A percentile compares a stretch with the other conserved stretches of the same genome.
phyloP scores from a whole-genome alignment of 1,284 basidiomycete species.

The Leccinum solheimii region DNA sequence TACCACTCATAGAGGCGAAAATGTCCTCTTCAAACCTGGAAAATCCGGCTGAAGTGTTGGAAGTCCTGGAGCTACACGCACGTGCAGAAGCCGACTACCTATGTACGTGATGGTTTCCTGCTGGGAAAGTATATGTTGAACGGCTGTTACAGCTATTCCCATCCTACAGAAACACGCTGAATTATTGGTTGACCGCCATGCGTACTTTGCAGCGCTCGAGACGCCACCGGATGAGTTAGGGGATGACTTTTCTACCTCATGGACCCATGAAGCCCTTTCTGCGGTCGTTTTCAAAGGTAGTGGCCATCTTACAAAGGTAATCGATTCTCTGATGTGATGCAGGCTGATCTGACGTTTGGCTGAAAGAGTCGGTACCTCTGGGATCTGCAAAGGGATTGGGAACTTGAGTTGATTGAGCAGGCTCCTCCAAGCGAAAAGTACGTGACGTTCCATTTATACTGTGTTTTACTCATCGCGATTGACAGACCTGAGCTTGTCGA shows the following conservation, averaged over 20 bases:
- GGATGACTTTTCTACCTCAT: slow-evolving; percentile 56
- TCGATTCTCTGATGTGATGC: slow-evolving; percentile 10
- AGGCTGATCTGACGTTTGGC: slow-evolving; percentile 17
- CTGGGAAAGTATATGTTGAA: slow-evolving; percentile 9
- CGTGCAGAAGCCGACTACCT: slow-evolving; percentile 79
- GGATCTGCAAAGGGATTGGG: slow-evolving; percentile 76
- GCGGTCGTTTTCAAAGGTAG: slow-evolving; percentile 59
- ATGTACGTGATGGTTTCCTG: slow-evolving; percentile 53
- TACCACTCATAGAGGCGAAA: slow-evolving; percentile 59
- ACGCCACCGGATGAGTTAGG: slow-evolving; percentile 49
- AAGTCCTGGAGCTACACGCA: slow-evolving; percentile 63
- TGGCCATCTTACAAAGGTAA: slow-evolving; percentile 62
- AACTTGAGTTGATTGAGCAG: slow-evolving; percentile 59
- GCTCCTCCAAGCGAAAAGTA: slow-evolving; percentile 51
- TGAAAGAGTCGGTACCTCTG: slow-evolving; percentile 70
- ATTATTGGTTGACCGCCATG: slow-evolving; percentile 61
- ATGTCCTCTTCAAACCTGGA: slow-evolving; percentile 47
- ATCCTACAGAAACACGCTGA: slow-evolving; percentile 70
- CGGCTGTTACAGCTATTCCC: slow-evolving; percentile 57
- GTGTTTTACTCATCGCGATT: slow-evolving; percentile 29
- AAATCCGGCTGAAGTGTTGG: slow-evolving; percentile 50
- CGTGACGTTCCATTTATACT: slow-evolving; percentile 11
- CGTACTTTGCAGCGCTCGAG: slow-evolving; percentile 46
- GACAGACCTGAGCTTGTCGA: slow-evolving; percentile 38
- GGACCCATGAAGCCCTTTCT: slow-evolving; percentile 57